Evolutionary conservation across 1,139 yeast genomes (phyloP).

Genomic region (Scheffersomyces cryptocercus): DNA sequence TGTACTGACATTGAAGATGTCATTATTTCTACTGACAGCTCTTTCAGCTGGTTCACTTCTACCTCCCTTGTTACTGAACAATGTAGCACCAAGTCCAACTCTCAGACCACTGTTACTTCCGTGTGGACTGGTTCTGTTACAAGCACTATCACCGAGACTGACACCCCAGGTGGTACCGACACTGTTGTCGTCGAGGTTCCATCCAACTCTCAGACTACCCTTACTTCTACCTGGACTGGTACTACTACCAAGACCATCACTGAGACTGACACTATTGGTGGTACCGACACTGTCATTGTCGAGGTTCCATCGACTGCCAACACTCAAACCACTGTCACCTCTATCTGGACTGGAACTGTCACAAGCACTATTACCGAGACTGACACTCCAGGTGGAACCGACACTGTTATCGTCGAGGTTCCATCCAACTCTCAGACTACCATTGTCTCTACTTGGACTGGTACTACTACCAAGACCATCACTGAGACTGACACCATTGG

Average conservation of each 20-base stretch:
- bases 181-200: conserved; percentile 8
- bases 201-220: background rate
- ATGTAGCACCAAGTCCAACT: background rate
- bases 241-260: background rate
- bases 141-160: conserved; percentile 2
- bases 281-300: background rate
- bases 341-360: background rate
- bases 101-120: background rate
- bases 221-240: background rate
- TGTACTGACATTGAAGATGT: conserved; percentile 1
- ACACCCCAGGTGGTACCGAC: conserved; percentile 4
- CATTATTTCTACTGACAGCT: conserved; percentile 1
- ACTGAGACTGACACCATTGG: too few species aligned
- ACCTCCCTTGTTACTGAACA: background rate
- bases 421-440: background rate
- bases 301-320: background rate
- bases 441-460: too few species aligned
- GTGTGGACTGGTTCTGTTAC: background rate
- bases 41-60: background rate
- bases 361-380: too few species aligned
- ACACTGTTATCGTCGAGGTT: background rate
- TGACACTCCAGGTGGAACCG: conserved; percentile 11
- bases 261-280: background rate
- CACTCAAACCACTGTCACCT: background rate
- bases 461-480: too few species aligned